These are phyloP conservation scores for Vitis hybrid DNA, from an alignment of 177 flowering plant genomes.

Conservation along the genomic window DNA sequence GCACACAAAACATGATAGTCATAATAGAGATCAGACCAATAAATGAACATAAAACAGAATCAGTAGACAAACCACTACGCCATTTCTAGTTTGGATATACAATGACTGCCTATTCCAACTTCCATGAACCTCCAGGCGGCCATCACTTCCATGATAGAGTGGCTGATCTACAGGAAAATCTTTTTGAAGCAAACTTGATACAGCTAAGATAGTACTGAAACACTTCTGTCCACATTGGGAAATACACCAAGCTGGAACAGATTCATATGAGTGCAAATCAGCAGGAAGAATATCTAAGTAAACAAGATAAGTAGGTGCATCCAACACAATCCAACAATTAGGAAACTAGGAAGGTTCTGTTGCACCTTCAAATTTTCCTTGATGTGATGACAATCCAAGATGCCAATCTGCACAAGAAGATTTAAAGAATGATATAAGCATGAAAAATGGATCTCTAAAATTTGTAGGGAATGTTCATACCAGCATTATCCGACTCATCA, in stretches of 20 bases:
- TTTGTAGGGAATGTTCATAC: constrained; percentile 22
- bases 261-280: constrained; percentile 35
- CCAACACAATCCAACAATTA: constrained; percentile 12
- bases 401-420: constrained; percentile 29
- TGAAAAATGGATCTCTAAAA: neutral
- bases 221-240: constrained; percentile 44
- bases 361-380: constrained; percentile 17
- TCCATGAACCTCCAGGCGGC: constrained; percentile 41
- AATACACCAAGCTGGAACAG: constrained; percentile 32
- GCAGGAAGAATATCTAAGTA: constrained; percentile 48
- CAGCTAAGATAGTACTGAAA: constrained; percentile 47
- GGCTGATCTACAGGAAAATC: constrained; percentile 36
- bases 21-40: neutral
- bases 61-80: constrained; percentile 51
- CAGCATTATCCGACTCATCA: constrained; percentile 31
- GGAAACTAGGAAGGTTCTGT: constrained; percentile 17
- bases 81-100: constrained; percentile 48
- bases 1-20: constrained; percentile 1
- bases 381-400: constrained; percentile 10
- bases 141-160: constrained; percentile 38
- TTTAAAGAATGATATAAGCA: neutral
- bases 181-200: constrained; percentile 41
- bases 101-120: constrained; percentile 45
- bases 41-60: neutral
- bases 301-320: constrained; percentile 55